These are phyloP conservation scores for Asterella californica DNA, from an alignment of 225 moss, liverwort and hornwort species.

Conservation along the genomic window DNA sequence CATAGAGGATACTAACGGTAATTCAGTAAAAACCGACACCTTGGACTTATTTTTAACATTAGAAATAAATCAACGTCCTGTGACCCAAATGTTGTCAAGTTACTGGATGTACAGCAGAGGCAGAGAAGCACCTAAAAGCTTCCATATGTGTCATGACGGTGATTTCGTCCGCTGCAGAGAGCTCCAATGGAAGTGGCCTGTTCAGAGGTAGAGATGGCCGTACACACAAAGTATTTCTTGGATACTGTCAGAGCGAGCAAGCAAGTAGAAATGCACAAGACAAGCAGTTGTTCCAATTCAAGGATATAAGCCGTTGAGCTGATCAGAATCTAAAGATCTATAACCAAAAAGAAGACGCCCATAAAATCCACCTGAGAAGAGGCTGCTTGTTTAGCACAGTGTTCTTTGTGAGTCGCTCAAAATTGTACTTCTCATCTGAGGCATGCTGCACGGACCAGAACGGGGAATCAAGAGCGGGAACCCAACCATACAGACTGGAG, in stretches of 20 bases:
- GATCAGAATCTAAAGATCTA: background rate
- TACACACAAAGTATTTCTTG: background rate
- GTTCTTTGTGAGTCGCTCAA: constrained; percentile 81
- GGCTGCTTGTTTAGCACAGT: constrained; percentile 95
- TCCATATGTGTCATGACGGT: constrained; percentile 76
- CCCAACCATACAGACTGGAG: background rate
- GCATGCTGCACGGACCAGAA: constrained; percentile 67
- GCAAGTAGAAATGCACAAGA: background rate
- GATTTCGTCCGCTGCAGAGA: constrained; percentile 91
- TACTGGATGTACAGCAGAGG: background rate
- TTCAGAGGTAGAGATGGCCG: background rate
- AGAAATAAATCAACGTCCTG: background rate
- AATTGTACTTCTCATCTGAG: constrained; percentile 97
- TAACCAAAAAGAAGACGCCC: background rate
- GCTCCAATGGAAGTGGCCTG: constrained; percentile 77
- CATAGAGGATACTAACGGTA: background rate
- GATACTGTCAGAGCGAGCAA: background rate
- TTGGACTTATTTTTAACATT: too few relatives aligned
- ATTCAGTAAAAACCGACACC: background rate
- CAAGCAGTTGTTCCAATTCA: background rate
- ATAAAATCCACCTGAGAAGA: constrained; percentile 59
- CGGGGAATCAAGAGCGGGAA: background rate
- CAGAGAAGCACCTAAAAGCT: constrained; percentile 62
- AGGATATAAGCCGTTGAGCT: background rate
- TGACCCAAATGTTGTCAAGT: background rate